phyloP scores from a whole-genome alignment of 257 asterid species.

The Datura wrightii region DNA sequence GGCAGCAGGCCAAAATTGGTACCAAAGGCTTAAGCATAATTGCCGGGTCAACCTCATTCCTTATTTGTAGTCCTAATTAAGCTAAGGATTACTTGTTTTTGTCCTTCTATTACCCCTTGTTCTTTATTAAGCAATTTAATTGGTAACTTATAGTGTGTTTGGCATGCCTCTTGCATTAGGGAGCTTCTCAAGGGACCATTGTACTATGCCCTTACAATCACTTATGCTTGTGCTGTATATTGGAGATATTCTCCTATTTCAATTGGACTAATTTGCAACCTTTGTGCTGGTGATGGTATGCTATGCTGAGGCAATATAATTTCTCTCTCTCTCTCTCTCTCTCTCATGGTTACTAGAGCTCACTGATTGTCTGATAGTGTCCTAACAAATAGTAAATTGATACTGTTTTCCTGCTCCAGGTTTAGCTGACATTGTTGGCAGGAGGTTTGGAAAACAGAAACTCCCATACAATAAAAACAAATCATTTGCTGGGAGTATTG shows the following conservation, averaged over 20 bases:
- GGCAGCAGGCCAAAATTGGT: not conserved
- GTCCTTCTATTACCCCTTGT: not conserved
- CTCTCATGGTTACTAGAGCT: not conserved
- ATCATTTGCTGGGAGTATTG: conserved; percentile 69
- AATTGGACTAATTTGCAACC: conserved; percentile 83
- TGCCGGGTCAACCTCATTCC: not conserved
- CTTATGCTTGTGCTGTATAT: conserved; percentile 73
- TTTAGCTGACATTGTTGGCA: conserved; percentile 84
- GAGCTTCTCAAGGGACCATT: conserved; percentile 95
- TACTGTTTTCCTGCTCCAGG: conserved; percentile 50
- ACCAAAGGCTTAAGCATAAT: not conserved
- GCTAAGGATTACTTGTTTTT: not conserved
- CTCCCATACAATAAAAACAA: conserved; percentile 84
- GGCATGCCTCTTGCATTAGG: conserved; percentile 52
- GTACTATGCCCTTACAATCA: conserved; percentile 80
- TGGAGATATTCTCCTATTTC: conserved; percentile 96
- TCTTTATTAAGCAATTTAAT: not conserved
- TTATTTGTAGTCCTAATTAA: not conserved
- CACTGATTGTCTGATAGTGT: not conserved
- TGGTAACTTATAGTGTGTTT: conserved; percentile 36
- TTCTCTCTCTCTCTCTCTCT: not conserved
- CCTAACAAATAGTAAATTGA: not conserved
- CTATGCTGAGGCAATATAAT: conserved; percentile 10
- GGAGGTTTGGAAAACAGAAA: conserved; percentile 77
- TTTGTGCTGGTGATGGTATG: conserved; percentile 97